Evolutionary conservation across 2,329 filamentous ascomycete genomes (phyloP), one percentile per base, ranked within the genome.

Genomic region (Ophiocordyceps camponoti-leonardi): DNA sequence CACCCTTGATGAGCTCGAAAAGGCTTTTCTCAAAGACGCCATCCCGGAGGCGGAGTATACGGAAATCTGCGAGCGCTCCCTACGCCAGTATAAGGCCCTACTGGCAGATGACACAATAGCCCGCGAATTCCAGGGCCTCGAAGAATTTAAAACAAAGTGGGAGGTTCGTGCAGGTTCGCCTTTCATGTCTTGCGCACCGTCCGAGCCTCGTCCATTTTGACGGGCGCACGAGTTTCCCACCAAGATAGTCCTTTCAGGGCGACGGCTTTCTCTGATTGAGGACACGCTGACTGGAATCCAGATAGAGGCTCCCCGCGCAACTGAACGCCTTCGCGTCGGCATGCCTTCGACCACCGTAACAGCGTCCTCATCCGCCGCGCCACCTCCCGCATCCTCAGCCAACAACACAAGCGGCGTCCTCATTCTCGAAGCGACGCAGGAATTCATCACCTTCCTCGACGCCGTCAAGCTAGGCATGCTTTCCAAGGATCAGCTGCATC

Each of bases 361-460:
- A 12, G 71, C 74, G 51, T 73, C 65, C 26, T 73, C 66, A 31
- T 69, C 62, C 7, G 44, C 40, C 11, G 67, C 62, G 33, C 59
- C 61, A 33, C 63, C 58, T 48, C 63, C 67, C 22, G 64, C 70
- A 3, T 61, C 67, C 16, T 61, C 66, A 28, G 58, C 66, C 42
- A 67, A 67, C 54, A 72, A 69, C 52, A 69, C 71, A 33, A 74
- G 72, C 50, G 75, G 77, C 11, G 68, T 77, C 3, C 63, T 95
- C 33, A 93, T 96, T 48, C 69, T 93, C 40, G 81, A 90, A 51
- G 92, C 92, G 2, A 96, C 90, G 1, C 88, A 98, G 62, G 93
- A 95, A 61, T 98, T 98, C 62, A 98, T 98, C 62, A 98, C 92
- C 0, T 90, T 98, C 58, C 75, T 98, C 45, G 92, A 98, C 59